Conservation (phyloP, 768 basidiomycete genomes). For the Gautieria morchelliformis region DNA sequence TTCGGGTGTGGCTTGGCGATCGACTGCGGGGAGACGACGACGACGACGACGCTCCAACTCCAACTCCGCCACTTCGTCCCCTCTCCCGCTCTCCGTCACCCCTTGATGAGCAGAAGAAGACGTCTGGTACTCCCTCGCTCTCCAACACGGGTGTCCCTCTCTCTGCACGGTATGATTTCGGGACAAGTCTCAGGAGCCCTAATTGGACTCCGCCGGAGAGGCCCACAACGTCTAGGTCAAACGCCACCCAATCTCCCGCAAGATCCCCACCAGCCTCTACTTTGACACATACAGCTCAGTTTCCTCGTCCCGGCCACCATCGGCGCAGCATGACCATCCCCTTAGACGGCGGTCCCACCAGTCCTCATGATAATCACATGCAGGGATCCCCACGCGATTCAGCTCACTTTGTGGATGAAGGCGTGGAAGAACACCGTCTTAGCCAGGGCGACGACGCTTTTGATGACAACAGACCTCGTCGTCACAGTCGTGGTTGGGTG, state of each 20-base stretch:
- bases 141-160: constrained; percentile 28
- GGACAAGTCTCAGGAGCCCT: constrained; percentile 24
- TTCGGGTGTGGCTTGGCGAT: constrained; percentile 15
- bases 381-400: neutral
- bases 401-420: neutral
- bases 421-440: neutral
- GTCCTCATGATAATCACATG: neutral
- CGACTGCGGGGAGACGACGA: constrained; percentile 10
- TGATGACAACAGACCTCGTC: neutral
- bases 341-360: neutral
- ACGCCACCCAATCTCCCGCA: neutral
- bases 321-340: neutral
- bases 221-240: neutral
- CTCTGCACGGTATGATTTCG: constrained; percentile 50
- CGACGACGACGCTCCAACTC: constrained; percentile 4
- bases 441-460: neutral
- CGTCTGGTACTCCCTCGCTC: constrained; percentile 6
- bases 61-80: neutral
- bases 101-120: constrained; percentile 1
- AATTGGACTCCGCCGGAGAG: neutral
- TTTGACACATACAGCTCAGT: constrained; percentile 15
- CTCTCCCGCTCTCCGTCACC: neutral
- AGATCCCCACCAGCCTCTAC: neutral
- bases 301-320: neutral
- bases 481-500: neutral